A percentile compares a stretch with the other conserved stretches of the same genome.
Conservation (phyloP, 2,329 filamentous ascomycete genomes). For the Verticillium tricorpus region DNA sequence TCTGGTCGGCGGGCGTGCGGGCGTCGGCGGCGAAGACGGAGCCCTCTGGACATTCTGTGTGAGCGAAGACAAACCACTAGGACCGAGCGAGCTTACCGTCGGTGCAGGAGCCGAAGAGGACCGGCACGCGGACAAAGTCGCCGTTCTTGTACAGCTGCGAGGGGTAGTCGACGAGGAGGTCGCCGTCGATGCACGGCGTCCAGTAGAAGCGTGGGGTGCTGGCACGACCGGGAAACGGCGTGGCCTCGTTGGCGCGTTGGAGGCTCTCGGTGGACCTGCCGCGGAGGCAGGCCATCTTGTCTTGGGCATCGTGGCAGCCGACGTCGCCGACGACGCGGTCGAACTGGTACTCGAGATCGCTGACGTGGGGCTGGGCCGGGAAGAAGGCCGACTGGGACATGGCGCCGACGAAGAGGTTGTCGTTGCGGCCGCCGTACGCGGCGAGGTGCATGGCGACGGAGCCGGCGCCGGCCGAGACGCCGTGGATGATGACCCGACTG, state of each 20-base stretch:
- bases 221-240: conserved; percentile 32
- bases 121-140: conserved; percentile 36
- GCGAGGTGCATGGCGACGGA: conserved; percentile 50
- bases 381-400: conserved; percentile 46
- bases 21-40: conserved; percentile 38
- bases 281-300: conserved; percentile 39
- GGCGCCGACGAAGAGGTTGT: conserved; percentile 40
- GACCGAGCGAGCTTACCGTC: conserved; percentile 25
- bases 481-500: conserved; percentile 54
- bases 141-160: conserved; percentile 34
- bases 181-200: conserved; percentile 45
- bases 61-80: not conserved
- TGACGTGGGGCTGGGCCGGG: conserved; percentile 38
- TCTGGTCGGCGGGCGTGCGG: conserved; percentile 25
- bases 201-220: conserved; percentile 41
- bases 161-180: conserved; percentile 36
- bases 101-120: conserved; percentile 39
- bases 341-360: conserved; percentile 45
- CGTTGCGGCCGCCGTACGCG: conserved; percentile 39
- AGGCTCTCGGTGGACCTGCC: conserved; percentile 25
- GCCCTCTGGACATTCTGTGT: conserved; percentile 31
- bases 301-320: conserved; percentile 24
- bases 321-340: conserved; percentile 28
- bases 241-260: conserved; percentile 35
- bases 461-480: conserved; percentile 56